Evolutionary conservation across 1,139 yeast species (phyloP).

Genomic region (Citeromyces hawaiiensis): DNA sequence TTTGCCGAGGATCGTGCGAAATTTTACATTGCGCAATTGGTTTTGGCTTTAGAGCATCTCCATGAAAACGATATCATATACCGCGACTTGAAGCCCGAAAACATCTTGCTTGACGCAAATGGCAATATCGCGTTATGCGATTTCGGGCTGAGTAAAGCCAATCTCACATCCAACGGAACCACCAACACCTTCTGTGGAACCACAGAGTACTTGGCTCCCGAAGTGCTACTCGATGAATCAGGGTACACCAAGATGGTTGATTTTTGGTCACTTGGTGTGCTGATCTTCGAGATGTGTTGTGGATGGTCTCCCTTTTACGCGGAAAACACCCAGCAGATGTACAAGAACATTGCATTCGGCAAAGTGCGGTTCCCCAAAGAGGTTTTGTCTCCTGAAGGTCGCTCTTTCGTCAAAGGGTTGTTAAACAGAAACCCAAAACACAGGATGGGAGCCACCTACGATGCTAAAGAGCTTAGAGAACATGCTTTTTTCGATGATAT

Average conservation of each 20-base stretch:
- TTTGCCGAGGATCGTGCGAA: conserved; percentile 88
- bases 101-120: conserved; percentile 83
- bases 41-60: conserved; percentile 79
- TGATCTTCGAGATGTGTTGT: conserved; percentile 84
- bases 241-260: conserved; percentile 84
- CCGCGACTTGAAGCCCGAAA: conserved; percentile 92
- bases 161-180: conserved; percentile 75
- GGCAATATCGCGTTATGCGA: conserved; percentile 96
- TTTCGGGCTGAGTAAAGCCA: conserved; percentile 92
- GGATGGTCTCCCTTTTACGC: conserved; percentile 99
- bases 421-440: conserved; percentile 92
- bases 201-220: conserved; percentile 82
- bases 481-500: conserved; percentile 86
- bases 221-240: conserved; percentile 65
- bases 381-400: conserved; percentile 80
- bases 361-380: conserved; percentile 95
- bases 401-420: conserved; percentile 88
- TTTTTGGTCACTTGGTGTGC: conserved; percentile 75
- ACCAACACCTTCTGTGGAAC: conserved; percentile 98
- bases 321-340: conserved; percentile 95
- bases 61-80: conserved; percentile 90
- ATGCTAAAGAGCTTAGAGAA: conserved; percentile 82
- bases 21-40: conserved; percentile 91
- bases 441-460: conserved; percentile 81
- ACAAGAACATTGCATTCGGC: conserved; percentile 95